A percentile compares a stretch with the other conserved stretches of the same genome.
Evolutionary conservation across 805 yeast species (phyloP).

Genomic region (Spathaspora arborariae): DNA sequence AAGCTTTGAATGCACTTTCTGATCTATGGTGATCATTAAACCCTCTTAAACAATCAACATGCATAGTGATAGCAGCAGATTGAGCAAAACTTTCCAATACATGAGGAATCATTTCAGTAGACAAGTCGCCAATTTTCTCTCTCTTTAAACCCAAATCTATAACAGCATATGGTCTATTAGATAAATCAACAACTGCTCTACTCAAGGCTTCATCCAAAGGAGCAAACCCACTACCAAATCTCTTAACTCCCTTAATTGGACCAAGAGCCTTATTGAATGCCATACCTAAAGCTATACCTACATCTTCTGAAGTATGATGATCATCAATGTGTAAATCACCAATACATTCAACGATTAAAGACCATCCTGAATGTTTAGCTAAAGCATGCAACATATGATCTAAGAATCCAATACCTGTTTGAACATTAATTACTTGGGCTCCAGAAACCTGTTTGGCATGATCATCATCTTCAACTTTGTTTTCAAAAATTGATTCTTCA

Average conservation of each 20-base stretch:
- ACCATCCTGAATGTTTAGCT: slow-evolving; percentile 98
- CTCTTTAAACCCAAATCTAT: slow-evolving; percentile 85
- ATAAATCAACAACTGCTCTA: slow-evolving; percentile 92
- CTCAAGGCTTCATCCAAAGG: slow-evolving; percentile 96
- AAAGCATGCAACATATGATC: slow-evolving; percentile 98
- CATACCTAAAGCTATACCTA: slow-evolving; percentile 85
- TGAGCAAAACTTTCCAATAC: slow-evolving; percentile 92
- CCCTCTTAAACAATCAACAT: slow-evolving; percentile 92
- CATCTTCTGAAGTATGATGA: slow-evolving; percentile 95
- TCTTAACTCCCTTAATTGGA: slow-evolving; percentile 80
- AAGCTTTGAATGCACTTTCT: slow-evolving; percentile 93
- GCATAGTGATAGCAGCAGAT: slow-evolving; percentile 85
- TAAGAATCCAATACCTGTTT: slow-evolving; percentile 91
- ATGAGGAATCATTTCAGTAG: slow-evolving; percentile 98
- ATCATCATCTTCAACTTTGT: slow-evolving; percentile 23
- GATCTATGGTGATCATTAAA: slow-evolving; percentile 95
- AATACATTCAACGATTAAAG: slow-evolving; percentile 78
- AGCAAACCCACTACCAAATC: slow-evolving; percentile 92
- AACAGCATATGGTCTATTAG: slow-evolving; percentile 90
- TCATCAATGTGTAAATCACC: slow-evolving; percentile 97
- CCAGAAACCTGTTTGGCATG: slow-evolving; percentile 70
- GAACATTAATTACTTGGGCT: slow-evolving; percentile 71
- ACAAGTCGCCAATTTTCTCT: slow-evolving; percentile 88
- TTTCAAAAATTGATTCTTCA: slow-evolving; percentile 52
- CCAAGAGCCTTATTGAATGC: slow-evolving; percentile 91